These are phyloP conservation scores for Cladorrhinum samala DNA, from an alignment of 495 filamentous ascomycete genomes.

Conservation along the genomic window DNA sequence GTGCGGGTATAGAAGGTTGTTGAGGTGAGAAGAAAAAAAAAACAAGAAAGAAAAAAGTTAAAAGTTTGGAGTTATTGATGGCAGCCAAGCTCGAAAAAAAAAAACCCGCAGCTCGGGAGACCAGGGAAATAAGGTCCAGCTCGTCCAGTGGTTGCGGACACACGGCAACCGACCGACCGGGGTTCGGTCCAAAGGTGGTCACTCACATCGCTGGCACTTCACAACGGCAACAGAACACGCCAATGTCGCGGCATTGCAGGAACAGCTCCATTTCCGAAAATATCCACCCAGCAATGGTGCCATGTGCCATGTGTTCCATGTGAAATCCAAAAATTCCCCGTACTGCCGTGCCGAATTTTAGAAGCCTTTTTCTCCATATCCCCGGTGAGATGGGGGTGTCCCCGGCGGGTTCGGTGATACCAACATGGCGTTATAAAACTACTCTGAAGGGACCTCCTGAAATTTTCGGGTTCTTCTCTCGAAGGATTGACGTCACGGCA, in stretches of 20 bases:
- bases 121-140: conserved; percentile 10
- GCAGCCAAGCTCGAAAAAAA: conserved; percentile 24
- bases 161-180: conserved; percentile 19
- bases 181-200: conserved; percentile 5
- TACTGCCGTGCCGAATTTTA: background rate
- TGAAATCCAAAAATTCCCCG: background rate
- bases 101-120: conserved; percentile 15
- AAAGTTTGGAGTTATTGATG: conserved; percentile 21
- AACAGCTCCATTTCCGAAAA: too few species aligned
- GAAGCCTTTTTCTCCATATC: background rate
- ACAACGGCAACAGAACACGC: background rate
- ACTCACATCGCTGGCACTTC: background rate
- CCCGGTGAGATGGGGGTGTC: background rate
- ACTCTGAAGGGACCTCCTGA: background rate
- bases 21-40: conserved; percentile 23
- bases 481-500: conserved; percentile 3
- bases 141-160: conserved; percentile 13
- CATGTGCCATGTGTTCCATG: background rate
- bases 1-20: conserved; percentile 14
- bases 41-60: conserved; percentile 14
- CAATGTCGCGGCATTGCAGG: background rate
- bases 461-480: background rate
- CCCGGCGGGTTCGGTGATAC: background rate
- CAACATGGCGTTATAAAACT: background rate
- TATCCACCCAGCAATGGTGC: background rate